Evolutionary conservation across 164 flowering plant species (phyloP).

Genomic region (Taxillus chinensis): DNA sequence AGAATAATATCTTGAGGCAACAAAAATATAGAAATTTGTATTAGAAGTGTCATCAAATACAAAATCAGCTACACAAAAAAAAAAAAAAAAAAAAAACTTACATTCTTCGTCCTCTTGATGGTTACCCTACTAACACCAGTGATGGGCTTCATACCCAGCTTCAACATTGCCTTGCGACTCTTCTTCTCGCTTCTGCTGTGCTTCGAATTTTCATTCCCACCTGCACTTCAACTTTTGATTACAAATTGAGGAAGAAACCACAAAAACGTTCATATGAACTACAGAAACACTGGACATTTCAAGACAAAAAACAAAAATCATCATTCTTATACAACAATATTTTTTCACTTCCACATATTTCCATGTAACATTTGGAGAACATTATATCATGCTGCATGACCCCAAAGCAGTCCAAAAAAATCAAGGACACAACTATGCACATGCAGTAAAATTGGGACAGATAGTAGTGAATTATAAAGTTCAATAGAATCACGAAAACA

Average conservation of each 20-base stretch:
- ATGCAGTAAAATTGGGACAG: too few species aligned
- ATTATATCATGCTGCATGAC: too few species aligned
- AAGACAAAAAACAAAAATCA: background rate
- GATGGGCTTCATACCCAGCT: conserved; percentile 83
- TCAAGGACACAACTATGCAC: too few species aligned
- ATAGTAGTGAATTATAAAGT: too few species aligned
- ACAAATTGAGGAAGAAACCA: too few species aligned
- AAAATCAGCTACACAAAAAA: background rate
- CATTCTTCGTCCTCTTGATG: conserved; percentile 77
- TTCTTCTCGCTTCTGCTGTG: conserved; percentile 95
- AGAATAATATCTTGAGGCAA: conserved; percentile 53
- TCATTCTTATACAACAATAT: too few species aligned
- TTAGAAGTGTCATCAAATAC: background rate
- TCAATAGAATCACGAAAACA: too few species aligned
- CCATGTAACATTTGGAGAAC: too few species aligned
- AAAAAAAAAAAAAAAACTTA: conserved; percentile 13
- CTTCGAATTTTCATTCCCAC: conserved; percentile 48
- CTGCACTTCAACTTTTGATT: conserved; percentile 19
- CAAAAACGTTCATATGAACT: background rate
- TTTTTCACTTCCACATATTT: too few species aligned
- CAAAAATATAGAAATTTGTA: background rate
- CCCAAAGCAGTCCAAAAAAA: too few species aligned
- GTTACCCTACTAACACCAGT: conserved; percentile 81
- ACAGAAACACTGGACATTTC: background rate
- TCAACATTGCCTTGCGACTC: conserved; percentile 84